Evolutionary conservation across 768 basidiomycete genomes (phyloP).

Genomic region (Pleurotus eryngii): DNA sequence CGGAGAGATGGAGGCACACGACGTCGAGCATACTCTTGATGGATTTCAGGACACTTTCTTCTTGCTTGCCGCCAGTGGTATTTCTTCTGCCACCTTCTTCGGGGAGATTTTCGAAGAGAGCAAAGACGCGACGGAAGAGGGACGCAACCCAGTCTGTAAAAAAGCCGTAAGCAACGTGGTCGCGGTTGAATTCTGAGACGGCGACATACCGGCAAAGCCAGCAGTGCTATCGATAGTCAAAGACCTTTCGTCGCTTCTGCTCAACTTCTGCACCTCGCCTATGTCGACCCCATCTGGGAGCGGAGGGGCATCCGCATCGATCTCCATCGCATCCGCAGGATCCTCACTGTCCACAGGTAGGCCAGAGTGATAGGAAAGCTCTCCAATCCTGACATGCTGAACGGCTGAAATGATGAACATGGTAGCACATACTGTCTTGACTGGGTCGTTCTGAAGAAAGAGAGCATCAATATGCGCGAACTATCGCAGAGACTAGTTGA

Average conservation of each 20-base stretch:
- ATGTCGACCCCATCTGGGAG: slow-evolving; percentile 54
- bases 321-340: slow-evolving; percentile 51
- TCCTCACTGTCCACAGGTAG: slow-evolving; percentile 51
- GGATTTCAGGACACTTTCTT: slow-evolving; percentile 73
- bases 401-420: slow-evolving; percentile 74
- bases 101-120: slow-evolving; percentile 88
- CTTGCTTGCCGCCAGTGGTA: slow-evolving; percentile 81
- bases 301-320: slow-evolving; percentile 41
- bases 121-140: slow-evolving; percentile 73
- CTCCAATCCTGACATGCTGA: slow-evolving; percentile 76
- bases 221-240: slow-evolving; percentile 77
- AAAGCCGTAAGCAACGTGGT: neutral
- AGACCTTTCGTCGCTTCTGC: slow-evolving; percentile 64
- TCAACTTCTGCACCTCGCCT: slow-evolving; percentile 38
- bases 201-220: slow-evolving; percentile 62
- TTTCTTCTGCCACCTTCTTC: slow-evolving; percentile 91
- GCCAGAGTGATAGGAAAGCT: slow-evolving; percentile 63
- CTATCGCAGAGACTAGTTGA: slow-evolving; percentile 18
- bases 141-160: slow-evolving; percentile 73
- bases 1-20: slow-evolving; percentile 77
- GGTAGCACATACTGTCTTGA: slow-evolving; percentile 76
- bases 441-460: slow-evolving; percentile 64
- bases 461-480: slow-evolving; percentile 4
- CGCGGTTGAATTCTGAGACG: neutral
- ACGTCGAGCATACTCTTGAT: slow-evolving; percentile 80